Percentiles rank a stretch among this genome's conserved stretches.
These are phyloP conservation scores for Anthracocystis panici-leucophaei DNA, from an alignment of 1,284 basidiomycete genomes.

Conservation along the genomic window DNA sequence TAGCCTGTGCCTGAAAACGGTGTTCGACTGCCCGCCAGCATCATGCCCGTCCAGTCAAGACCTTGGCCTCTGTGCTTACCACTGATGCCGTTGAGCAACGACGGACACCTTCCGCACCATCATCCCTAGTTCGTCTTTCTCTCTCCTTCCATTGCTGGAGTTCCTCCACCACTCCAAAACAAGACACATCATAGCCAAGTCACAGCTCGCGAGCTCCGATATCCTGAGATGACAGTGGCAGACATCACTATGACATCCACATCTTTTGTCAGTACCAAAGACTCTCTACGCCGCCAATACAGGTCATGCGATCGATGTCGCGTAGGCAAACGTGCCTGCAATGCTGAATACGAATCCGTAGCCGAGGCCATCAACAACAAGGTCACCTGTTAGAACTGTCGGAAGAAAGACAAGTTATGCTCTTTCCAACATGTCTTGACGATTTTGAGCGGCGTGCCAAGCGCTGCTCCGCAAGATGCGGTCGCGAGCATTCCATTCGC, in stretches of 20 bases:
- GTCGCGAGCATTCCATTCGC: not conserved
- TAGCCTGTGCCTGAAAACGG: too few species aligned
- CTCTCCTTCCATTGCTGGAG: too few species aligned
- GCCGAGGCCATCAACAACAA: slow-evolving; percentile 33
- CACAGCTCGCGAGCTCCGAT: not conserved
- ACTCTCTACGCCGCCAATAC: slow-evolving; percentile 32
- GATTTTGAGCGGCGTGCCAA: slow-evolving; percentile 25
- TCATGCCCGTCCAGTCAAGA: too few species aligned
- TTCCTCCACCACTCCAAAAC: too few species aligned
- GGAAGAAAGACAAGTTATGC: slow-evolving; percentile 34
- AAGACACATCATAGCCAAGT: not conserved
- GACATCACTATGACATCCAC: slow-evolving; percentile 1
- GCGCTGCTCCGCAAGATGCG: not conserved
- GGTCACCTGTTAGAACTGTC: slow-evolving; percentile 32
- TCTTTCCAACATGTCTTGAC: slow-evolving; percentile 32
- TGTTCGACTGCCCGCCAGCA: too few species aligned
- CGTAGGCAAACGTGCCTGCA: slow-evolving; percentile 28
- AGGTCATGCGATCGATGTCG: slow-evolving; percentile 39
- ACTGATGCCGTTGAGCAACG: too few species aligned
- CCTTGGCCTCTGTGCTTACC: too few species aligned
- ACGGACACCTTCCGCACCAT: too few species aligned
- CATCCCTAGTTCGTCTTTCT: too few species aligned
- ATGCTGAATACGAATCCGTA: slow-evolving; percentile 32
- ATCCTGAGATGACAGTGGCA: slow-evolving; percentile 4
- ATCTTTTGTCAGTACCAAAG: slow-evolving; percentile 3